Conservation (phyloP, 768 basidiomycete genomes). For the Nevesoporus exiguus region DNA sequence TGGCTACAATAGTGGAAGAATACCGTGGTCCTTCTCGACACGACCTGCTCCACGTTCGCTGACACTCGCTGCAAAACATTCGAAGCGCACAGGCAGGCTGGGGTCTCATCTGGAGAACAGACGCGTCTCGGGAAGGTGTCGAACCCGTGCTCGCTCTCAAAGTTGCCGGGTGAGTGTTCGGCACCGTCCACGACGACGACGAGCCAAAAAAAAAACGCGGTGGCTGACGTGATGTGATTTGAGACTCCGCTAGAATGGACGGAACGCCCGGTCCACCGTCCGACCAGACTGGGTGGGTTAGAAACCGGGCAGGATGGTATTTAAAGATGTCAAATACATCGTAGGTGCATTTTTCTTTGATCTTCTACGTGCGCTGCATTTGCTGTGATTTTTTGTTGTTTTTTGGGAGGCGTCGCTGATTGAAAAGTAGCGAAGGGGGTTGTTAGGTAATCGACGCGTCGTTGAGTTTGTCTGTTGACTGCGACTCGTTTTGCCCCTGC, state of each 20-base stretch:
- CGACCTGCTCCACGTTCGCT: not conserved
- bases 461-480: constrained; percentile 18
- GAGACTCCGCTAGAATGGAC: constrained; percentile 18
- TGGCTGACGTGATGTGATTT: constrained; percentile 1
- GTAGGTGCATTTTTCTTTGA: not conserved
- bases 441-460: constrained; percentile 34
- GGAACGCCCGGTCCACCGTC: not conserved
- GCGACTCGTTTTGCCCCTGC: constrained; percentile 25
- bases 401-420: constrained; percentile 21
- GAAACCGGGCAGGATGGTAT: constrained; percentile 6
- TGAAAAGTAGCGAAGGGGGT: constrained; percentile 16
- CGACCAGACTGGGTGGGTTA: constrained; percentile 12
- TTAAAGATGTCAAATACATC: not conserved
- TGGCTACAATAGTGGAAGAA: not conserved
- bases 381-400: constrained; percentile 5
- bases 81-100: not conserved
- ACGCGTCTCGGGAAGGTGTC: not conserved
- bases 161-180: not conserved
- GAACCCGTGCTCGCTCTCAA: not conserved
- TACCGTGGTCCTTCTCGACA: not conserved
- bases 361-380: not conserved
- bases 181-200: constrained; percentile 9
- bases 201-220: constrained; percentile 7
- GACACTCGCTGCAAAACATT: not conserved
- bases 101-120: not conserved